Percentiles rank a stretch among this genome's conserved stretches.
phyloP scores from a whole-genome alignment of 148 eudicot genomes.

The Heliosperma pusillum region DNA sequence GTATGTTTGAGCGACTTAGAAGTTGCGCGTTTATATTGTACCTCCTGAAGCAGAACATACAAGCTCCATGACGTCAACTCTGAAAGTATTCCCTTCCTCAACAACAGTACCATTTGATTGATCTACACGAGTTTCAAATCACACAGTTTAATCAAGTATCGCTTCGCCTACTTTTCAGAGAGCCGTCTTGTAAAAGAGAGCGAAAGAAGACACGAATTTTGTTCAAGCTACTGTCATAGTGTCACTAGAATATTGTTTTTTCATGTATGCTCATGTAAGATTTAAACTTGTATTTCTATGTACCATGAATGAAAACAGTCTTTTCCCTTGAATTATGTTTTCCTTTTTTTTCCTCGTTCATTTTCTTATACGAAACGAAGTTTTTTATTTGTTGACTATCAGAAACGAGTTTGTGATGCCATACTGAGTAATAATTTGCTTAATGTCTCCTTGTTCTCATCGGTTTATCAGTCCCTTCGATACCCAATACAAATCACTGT shows the following conservation, averaged over 20 bases:
- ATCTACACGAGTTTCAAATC: constrained; percentile 15
- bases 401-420: background rate
- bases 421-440: background rate
- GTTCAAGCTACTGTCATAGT: constrained; percentile 13
- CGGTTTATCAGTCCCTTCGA: background rate
- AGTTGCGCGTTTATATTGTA: constrained; percentile 8
- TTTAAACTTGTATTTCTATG: constrained; percentile 13
- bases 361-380: background rate
- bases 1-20: constrained; percentile 12
- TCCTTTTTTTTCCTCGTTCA: background rate
- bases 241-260: constrained; percentile 11
- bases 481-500: background rate
- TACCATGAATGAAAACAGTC: constrained; percentile 23
- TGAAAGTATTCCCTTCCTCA: background rate
- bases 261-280: constrained; percentile 26
- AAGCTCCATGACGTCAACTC: constrained; percentile 6
- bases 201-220: background rate
- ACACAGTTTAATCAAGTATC: constrained; percentile 8
- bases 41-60: constrained; percentile 6
- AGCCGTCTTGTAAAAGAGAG: background rate
- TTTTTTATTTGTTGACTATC: too few species aligned
- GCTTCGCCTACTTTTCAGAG: constrained; percentile 10
- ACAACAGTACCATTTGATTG: constrained; percentile 8
- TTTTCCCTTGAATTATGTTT: constrained; percentile 1
- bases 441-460: background rate